Evolutionary conservation across 208 protist genomes (phyloP).

Genomic region (Leishmania mexicana): DNA sequence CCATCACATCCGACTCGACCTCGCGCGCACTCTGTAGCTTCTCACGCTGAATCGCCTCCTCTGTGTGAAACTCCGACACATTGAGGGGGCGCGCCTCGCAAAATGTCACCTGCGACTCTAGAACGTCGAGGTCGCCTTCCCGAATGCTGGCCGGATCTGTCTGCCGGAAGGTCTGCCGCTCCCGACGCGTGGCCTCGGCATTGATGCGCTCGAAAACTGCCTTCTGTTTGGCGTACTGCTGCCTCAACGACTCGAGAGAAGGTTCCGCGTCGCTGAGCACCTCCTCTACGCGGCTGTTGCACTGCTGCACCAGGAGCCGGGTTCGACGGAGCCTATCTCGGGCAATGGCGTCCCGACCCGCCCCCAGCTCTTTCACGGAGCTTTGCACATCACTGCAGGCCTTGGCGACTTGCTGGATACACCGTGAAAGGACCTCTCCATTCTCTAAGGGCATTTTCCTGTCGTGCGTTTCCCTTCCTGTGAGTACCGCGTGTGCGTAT

Average conservation of each 20-base stretch:
- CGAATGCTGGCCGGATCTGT: constrained; percentile 4
- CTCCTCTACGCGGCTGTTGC: constrained; percentile 29
- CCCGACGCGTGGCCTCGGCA: constrained; percentile 47
- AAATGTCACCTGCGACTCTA: constrained; percentile 41
- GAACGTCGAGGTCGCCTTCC: constrained; percentile 16
- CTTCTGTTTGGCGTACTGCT: constrained; percentile 45
- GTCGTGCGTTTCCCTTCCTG: neutral
- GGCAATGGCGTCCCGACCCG: constrained; percentile 55
- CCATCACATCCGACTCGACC: constrained; percentile 77
- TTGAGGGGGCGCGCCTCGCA: constrained; percentile 55
- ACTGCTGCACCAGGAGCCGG: constrained; percentile 56
- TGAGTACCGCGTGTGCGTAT: neutral
- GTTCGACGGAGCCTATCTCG: constrained; percentile 56
- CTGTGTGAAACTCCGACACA: constrained; percentile 63
- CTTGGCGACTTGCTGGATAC: constrained; percentile 56
- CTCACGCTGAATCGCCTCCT: constrained; percentile 76
- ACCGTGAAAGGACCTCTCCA: constrained; percentile 55
- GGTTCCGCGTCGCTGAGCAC: constrained; percentile 27
- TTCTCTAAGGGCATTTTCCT: constrained; percentile 60
- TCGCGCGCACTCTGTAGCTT: constrained; percentile 68
- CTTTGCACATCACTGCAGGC: constrained; percentile 53
- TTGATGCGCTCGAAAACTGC: constrained; percentile 52
- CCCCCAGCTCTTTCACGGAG: constrained; percentile 57
- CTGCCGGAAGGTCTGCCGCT: constrained; percentile 64
- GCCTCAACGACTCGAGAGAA: constrained; percentile 33